These are phyloP conservation scores for Areca catechu DNA, from an alignment of 176 grass and related monocot species.

Conservation along the genomic window DNA sequence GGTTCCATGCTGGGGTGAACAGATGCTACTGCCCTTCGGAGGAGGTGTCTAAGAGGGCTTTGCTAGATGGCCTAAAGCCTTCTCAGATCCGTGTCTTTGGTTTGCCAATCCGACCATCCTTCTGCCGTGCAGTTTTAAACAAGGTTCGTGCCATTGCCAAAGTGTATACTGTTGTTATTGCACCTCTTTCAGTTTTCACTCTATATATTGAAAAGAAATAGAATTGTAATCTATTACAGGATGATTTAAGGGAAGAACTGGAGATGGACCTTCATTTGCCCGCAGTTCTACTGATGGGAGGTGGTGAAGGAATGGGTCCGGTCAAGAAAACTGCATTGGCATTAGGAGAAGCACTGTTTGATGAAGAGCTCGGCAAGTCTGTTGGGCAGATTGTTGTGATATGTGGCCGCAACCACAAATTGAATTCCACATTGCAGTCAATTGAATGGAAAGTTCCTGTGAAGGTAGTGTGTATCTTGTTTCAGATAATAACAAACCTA, in stretches of 20 bases:
- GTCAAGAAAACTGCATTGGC: constrained; percentile 59
- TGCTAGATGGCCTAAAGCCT: constrained; percentile 44
- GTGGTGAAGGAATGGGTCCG: constrained; percentile 78
- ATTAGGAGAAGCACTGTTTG: constrained; percentile 50
- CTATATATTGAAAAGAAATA: background rate
- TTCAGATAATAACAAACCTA: no score
- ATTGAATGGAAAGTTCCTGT: constrained; percentile 51
- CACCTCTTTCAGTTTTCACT: background rate
- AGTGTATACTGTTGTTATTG: background rate
- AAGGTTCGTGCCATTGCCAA: constrained; percentile 28
- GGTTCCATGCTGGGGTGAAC: constrained; percentile 73
- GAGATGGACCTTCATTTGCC: constrained; percentile 50
- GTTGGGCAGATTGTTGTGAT: constrained; percentile 59
- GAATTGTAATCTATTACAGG: constrained; percentile 26
- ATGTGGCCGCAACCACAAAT: constrained; percentile 56
- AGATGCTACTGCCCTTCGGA: constrained; percentile 81
- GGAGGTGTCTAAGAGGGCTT: constrained; percentile 58
- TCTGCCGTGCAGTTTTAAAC: constrained; percentile 55
- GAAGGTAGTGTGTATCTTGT: constrained; percentile 35
- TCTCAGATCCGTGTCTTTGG: constrained; percentile 67
- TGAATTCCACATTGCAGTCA: constrained; percentile 34
- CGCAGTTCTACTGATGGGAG: constrained; percentile 73
- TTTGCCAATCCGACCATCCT: constrained; percentile 75
- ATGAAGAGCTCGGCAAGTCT: constrained; percentile 20
- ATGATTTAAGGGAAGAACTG: constrained; percentile 51